Evolutionary conservation across 2,329 filamentous ascomycete genomes (phyloP), one percentile per base, ranked within the genome.

Genomic region (Ceratocystis colombiana): DNA sequence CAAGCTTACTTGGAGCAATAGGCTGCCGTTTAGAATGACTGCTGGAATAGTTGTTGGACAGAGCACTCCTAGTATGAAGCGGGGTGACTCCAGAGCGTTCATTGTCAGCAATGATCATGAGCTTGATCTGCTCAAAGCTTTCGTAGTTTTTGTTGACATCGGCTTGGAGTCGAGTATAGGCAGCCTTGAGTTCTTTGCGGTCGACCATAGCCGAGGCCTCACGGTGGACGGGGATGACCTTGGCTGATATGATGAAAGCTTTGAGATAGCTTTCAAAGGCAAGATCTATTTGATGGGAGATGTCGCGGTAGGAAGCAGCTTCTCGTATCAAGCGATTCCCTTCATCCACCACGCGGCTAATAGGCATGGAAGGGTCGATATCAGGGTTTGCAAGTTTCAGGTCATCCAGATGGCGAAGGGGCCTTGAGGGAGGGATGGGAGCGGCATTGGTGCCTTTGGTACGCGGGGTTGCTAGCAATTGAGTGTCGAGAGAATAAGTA

Each of bases 221-320:
- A 66, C 82, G 84, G 73, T 96, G 90, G 45, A 80, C 80, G 1
- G 89, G 88, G 30, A 97, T 86, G 53, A 86, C 78, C 66, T 93
- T 86, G 63, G 91, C 81, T 15, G 88, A 83, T 66, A 96, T 88
- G 67, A 91, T 86, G 68, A 83, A 91, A 10, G 92, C 89, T 69
- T 87, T 84, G 67, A 97, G 82, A 72, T 93, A 97, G 68, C 96
- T 89, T 70, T 88, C 84, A 66, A 96, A 87, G 2, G 92, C 92
- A 46, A 85, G 75, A 72, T 94, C 90, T 3, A 86, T 84, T 45
- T 85, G 80, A 30, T 83, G 78, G 25, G 57, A 53, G 75, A 88
- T 87, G 68, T 83, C 82, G 67, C 85, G 79, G 66, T 80, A 78
- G 64, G 81, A 82, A 69, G 85, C 82, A 46, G 89, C 87, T 71